Evolutionary conservation across 108 stramenopile genomes (phyloP), one percentile per base, ranked within the genome.

Genomic region (Craspedostauros australis): DNA sequence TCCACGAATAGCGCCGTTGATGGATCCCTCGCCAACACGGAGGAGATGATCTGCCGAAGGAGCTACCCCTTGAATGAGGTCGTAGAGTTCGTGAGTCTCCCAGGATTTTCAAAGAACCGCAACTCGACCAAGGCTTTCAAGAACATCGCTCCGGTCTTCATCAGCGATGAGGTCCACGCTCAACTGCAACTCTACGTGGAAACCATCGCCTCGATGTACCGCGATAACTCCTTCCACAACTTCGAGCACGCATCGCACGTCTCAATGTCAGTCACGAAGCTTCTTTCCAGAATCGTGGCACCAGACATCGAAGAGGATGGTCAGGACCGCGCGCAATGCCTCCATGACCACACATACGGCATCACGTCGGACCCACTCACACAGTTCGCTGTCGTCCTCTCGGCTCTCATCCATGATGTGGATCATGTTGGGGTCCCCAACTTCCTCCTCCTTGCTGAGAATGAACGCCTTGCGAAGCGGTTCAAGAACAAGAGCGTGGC

Each of bases 391-490:
- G 40, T 70, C 3, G 65, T 75, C 8, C 67, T 75, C 26, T 45
- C 73, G 6, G 68, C 73, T 11, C 55, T 75, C 23, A 59, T 75
- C 18, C 68, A 64, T 50, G 73, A 62, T 54, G 70, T 75, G 37
- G 67, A 68, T 32, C 72, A 73, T 28, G 7, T 12, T 55, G 73
- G 73, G 20, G 53, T 75, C 8, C 49, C 64, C 16, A 75, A 75
- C 40, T 36, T 48, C 9, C 49, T 44, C 20, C 56, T 75, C 25
- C 69, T 54, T 19, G 43, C 51, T 25, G 65, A 66, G 18, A 30
- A 49, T 3, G 45, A 50, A 52, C 59, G 60, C 9, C 38, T 70
- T 1, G 53, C 65, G 11, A 32, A 23, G 9, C 30, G 37, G 43
- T 66, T 39, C 31, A 19, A 70, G 15, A 57, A 57, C 32, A 41